Evolutionary conservation across 192 early-diverging fungal genomes (phyloP).

Genomic region (Entophlyctis helioformis): DNA sequence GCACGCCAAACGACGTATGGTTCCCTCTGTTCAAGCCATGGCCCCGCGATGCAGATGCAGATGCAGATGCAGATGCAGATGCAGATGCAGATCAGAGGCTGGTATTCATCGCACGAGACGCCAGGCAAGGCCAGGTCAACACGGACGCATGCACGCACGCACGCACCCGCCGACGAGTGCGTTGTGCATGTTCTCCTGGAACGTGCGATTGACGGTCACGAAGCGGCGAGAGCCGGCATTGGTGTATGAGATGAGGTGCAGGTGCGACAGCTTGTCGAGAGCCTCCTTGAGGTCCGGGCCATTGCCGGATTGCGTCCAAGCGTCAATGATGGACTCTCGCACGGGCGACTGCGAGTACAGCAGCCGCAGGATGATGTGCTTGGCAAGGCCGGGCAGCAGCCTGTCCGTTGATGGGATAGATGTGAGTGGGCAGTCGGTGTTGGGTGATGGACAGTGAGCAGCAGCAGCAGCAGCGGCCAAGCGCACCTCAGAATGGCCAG

Average conservation of each 20-base stretch:
- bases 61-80: too few relatives aligned
- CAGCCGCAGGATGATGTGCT: slow-evolving; percentile 83
- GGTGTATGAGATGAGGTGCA: slow-evolving; percentile 53
- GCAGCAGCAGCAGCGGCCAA: slow-evolving; percentile 36
- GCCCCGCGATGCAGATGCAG: too few relatives aligned
- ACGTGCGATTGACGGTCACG: slow-evolving; percentile 25
- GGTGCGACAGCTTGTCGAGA: slow-evolving; percentile 55
- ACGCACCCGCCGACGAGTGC: slow-evolving; percentile 33
- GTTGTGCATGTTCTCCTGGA: slow-evolving; percentile 29
- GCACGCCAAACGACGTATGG: slow-evolving; percentile 79
- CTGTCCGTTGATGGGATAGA: too few relatives aligned
- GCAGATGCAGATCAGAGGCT: not conserved
- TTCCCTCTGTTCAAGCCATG: slow-evolving; percentile 29
- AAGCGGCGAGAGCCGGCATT: slow-evolving; percentile 10
- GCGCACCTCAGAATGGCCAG: slow-evolving; percentile 75
- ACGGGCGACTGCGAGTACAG: slow-evolving; percentile 42
- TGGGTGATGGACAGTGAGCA: slow-evolving; percentile 10
- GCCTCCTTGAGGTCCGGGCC: slow-evolving; percentile 47
- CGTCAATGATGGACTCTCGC: not conserved
- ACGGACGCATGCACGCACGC: too few relatives aligned
- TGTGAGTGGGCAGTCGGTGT: slow-evolving; percentile 9
- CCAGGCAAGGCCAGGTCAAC: too few relatives aligned
- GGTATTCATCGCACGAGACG: too few relatives aligned
- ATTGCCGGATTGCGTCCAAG: not conserved
- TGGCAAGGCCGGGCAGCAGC: slow-evolving; percentile 72